Base-by-base conservation (phyloP, 1,284 basidiomycete species). In the Pascua sp. region DNA sequence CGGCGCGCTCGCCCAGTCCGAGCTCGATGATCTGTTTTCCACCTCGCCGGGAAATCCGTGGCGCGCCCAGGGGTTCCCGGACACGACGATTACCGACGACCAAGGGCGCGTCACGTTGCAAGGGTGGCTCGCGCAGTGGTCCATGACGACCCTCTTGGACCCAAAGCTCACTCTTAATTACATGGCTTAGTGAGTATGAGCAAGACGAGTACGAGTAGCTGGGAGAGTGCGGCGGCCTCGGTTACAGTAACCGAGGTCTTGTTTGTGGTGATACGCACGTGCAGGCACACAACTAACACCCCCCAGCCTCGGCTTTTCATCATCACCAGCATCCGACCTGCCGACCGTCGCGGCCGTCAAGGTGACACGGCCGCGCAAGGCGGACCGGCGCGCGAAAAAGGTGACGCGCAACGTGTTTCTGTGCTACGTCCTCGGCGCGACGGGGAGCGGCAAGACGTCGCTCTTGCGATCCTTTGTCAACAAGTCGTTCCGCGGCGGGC, bases 111-210 rank as follows among this genome's bases (percentile, higher is more conserved):
- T 98, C 13, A 98, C 95, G 15, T 78, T 98, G 49, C 95, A 98
- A 78, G 92, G 92, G 8, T 98, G 95, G 95, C 80, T 98, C 15
- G 95, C 95, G 24, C 94, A 98, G 73, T 98, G 95, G 95, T 96
- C 92, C 72, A 97, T 98, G 94, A 96, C 93, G 1, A 98, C 95
- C 1, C 81, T 98, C 2, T 82, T 98, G 15, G 91, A 97, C 69
- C 88, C 94, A 67, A 88, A 86, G 71, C 90, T 89, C 18, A 96
- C 95, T 0, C 80, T 98, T 18, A 89, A 91, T 24, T 98, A 97
- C 75, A 86, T 98, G n/a, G 94, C 94, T 15, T 96, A 98, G 72
- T 73, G 49, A 65, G 71, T 67, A 15, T n/a, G 83, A 2, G 11
- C 18, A 1, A n/a, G n/a, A n/a, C n/a, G n/a, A n/a, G n/a, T n/a